Conservation (phyloP, 768 basidiomycete species). For the Trichaptum fuscoviolaceum region DNA sequence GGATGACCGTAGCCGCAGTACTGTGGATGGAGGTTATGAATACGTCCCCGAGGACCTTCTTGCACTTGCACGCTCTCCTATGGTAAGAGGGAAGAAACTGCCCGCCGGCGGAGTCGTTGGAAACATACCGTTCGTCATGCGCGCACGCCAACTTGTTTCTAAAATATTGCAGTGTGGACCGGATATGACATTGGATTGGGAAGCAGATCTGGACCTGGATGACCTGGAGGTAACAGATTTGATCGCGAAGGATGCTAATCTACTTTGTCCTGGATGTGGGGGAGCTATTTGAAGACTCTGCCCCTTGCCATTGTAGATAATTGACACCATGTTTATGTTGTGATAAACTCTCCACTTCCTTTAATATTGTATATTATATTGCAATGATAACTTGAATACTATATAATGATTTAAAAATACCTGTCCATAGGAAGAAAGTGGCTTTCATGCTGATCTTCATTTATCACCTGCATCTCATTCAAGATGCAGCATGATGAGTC, state of each 20-base stretch:
- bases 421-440: too few species aligned
- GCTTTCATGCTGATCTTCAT: too few species aligned
- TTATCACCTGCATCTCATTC: too few species aligned
- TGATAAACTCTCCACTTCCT: too few species aligned
- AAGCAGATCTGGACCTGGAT: constrained; percentile 21
- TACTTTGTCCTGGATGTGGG: constrained; percentile 39
- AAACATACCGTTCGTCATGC: constrained; percentile 41
- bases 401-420: too few species aligned
- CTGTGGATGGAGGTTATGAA: not conserved
- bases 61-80: constrained; percentile 44
- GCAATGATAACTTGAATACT: too few species aligned
- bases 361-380: too few species aligned
- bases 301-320: too few species aligned
- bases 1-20: not conserved
- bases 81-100: constrained; percentile 36
- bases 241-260: constrained; percentile 19
- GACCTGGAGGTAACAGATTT: constrained; percentile 20
- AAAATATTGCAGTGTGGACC: constrained; percentile 22
- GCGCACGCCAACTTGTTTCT: constrained; percentile 45
- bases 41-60: constrained; percentile 36
- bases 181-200: constrained; percentile 38
- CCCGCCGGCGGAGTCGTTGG: constrained; percentile 39
- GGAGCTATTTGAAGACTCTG: constrained; percentile 35
- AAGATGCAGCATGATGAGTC: too few species aligned
- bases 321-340: too few species aligned